phyloP scores from a whole-genome alignment of 116 monocot species.

The Dioscorea cayenensis region DNA sequence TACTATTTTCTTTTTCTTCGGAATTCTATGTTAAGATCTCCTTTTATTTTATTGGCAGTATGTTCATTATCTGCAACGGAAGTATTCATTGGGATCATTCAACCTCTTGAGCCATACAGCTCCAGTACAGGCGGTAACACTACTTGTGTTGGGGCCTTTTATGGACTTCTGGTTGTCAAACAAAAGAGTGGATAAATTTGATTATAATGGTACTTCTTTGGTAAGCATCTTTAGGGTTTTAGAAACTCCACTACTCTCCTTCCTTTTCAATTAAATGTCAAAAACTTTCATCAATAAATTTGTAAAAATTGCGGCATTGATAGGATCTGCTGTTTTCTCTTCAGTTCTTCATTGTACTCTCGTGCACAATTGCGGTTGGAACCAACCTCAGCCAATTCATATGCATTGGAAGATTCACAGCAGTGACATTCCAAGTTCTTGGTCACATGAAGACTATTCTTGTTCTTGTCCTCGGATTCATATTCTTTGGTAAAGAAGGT shows the following conservation, averaged over 20 bases:
- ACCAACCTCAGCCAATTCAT: conserved; percentile 59
- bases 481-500: conserved; percentile 49
- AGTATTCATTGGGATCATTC: conserved; percentile 53
- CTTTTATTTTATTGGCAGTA: conserved; percentile 22
- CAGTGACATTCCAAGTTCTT: conserved; percentile 46
- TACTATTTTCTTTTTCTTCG: not conserved
- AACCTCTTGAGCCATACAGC: conserved; percentile 50
- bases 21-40: not conserved
- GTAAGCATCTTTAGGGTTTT: conserved; percentile 14
- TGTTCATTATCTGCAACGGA: conserved; percentile 45
- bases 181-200: conserved; percentile 44
- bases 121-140: conserved; percentile 43
- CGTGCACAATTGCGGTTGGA: conserved; percentile 49
- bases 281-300: not conserved
- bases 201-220: conserved; percentile 24
- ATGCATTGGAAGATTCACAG: conserved; percentile 47
- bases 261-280: not conserved
- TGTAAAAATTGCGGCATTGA: not conserved
- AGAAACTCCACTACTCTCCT: not conserved
- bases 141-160: conserved; percentile 40
- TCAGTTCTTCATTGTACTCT: conserved; percentile 41
- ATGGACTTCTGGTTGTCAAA: conserved; percentile 48
- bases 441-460: conserved; percentile 60
- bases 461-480: conserved; percentile 38
- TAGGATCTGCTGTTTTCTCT: not conserved